phyloP scores from a whole-genome alignment of 2,329 filamentous ascomycete genomes.

The Ophiostoma perfectum region DNA sequence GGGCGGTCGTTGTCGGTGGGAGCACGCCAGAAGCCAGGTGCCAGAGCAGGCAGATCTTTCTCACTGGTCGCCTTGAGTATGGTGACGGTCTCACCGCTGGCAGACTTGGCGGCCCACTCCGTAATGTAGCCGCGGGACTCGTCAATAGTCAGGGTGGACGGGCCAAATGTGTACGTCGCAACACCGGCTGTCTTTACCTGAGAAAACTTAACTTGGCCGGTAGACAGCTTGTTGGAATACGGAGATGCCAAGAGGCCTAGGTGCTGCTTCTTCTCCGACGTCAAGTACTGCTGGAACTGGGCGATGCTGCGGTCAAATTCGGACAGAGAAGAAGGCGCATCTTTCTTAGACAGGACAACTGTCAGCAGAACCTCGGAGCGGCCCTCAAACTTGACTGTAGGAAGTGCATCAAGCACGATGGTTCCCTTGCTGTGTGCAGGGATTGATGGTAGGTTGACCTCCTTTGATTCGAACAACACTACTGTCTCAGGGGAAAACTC shows the following conservation, averaged over 20 bases:
- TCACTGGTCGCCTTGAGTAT: background rate
- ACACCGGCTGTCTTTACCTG: conserved; percentile 28
- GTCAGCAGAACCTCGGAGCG: conserved; percentile 19
- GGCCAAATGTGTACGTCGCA: conserved; percentile 6
- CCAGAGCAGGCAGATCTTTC: conserved; percentile 34
- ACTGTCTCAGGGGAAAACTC: conserved; percentile 15
- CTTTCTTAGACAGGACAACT: background rate
- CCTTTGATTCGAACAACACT: conserved; percentile 33
- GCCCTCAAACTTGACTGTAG: conserved; percentile 26
- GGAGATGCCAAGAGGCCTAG: conserved; percentile 23
- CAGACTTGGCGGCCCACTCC: conserved; percentile 39
- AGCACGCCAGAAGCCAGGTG: conserved; percentile 56
- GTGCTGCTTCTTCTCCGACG: conserved; percentile 27
- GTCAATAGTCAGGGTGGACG: conserved; percentile 42
- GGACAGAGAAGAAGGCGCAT: conserved; percentile 28
- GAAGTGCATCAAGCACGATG: conserved; percentile 42
- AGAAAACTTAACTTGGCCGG: background rate
- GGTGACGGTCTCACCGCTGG: conserved; percentile 17
- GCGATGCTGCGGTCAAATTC: conserved; percentile 35
- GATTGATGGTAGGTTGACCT: conserved; percentile 39
- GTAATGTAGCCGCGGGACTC: conserved; percentile 23
- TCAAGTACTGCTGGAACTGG: conserved; percentile 47
- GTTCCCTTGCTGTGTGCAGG: conserved; percentile 36
- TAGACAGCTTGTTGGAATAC: conserved; percentile 18
- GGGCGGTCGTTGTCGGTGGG: conserved; percentile 60